A percentile compares a stretch with the other conserved stretches of the same genome.
Evolutionary conservation across 1,284 basidiomycete species (phyloP).

Genomic region (Heterobasidion annosum): DNA sequence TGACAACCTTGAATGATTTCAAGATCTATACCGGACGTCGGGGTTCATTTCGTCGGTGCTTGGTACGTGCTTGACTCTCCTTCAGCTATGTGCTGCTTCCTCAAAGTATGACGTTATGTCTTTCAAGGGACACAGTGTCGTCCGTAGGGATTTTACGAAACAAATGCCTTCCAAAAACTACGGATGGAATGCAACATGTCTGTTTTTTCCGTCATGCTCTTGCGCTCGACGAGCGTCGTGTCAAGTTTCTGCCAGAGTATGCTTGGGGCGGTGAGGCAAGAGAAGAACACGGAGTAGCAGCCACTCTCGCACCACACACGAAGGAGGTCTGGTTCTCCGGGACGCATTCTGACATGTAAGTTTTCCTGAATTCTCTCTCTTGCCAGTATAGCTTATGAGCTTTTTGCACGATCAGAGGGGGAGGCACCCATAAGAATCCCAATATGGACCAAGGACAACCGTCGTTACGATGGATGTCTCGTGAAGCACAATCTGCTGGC

Average conservation of each 20-base stretch:
- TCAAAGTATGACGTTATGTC: background rate
- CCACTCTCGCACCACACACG: background rate
- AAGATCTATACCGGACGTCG: constrained; percentile 17
- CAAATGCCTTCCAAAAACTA: constrained; percentile 17
- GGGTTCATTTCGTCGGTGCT: constrained; percentile 32
- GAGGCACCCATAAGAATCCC: background rate
- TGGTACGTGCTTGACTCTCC: constrained; percentile 19
- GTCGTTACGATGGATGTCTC: constrained; percentile 1
- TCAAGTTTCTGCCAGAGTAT: constrained; percentile 17
- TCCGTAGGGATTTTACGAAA: constrained; percentile 22
- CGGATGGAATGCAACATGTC: constrained; percentile 15
- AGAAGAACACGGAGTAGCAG: background rate
- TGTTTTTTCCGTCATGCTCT: constrained; percentile 23
- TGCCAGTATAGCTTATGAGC: background rate
- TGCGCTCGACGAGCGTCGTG: constrained; percentile 18
- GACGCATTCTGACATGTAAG: constrained; percentile 8
- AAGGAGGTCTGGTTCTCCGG: constrained; percentile 12
- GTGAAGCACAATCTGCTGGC: background rate
- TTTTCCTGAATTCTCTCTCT: background rate
- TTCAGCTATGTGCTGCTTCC: no score
- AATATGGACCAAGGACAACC: background rate
- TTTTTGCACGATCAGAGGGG: background rate
- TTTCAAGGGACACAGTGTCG: constrained; percentile 33
- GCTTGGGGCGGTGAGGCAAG: constrained; percentile 1
- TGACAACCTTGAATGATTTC: constrained; percentile 15